A percentile compares a stretch with the other conserved stretches of the same genome.
Evolutionary conservation across 139 green algal species (phyloP).

Genomic region (Astrephomene gubernaculifera): DNA sequence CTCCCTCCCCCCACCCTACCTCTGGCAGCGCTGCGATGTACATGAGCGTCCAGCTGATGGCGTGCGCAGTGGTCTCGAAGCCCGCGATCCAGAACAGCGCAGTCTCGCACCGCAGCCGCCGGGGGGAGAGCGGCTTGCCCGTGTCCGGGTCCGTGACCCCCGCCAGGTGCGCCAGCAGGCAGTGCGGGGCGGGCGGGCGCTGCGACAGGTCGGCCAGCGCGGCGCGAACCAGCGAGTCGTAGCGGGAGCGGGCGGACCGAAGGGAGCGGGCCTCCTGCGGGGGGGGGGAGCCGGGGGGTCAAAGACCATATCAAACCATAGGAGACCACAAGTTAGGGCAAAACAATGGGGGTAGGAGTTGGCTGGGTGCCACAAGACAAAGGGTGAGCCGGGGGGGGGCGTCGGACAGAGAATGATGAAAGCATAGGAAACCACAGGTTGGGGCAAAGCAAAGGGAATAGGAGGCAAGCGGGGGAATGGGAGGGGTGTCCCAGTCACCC

Average conservation of each 20-base stretch:
- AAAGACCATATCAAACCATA: too few relatives aligned
- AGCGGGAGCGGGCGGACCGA: conserved; percentile 19
- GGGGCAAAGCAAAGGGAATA: too few relatives aligned
- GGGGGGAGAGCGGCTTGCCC: conserved; percentile 30
- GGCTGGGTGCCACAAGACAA: too few relatives aligned
- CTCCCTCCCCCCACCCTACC: too few relatives aligned
- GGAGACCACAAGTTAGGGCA: too few relatives aligned
- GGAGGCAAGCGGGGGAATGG: too few relatives aligned
- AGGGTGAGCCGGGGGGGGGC: too few relatives aligned
- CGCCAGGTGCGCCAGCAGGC: conserved; percentile 42
- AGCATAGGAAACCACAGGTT: too few relatives aligned
- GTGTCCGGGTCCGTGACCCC: background rate
- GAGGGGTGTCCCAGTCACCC: too few relatives aligned
- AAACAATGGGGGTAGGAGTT: too few relatives aligned
- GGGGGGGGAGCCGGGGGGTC: too few relatives aligned
- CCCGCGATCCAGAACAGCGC: conserved; percentile 41
- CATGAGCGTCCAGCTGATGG: conserved; percentile 56
- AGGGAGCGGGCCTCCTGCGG: conserved; percentile 34
- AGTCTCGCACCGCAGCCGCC: conserved; percentile 41
- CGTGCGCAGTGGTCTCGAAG: conserved; percentile 62
- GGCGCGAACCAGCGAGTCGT: conserved; percentile 19
- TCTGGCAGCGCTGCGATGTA: conserved; percentile 38
- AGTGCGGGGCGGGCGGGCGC: conserved; percentile 24
- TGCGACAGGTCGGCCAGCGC: conserved; percentile 34
- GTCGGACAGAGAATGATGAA: too few relatives aligned